These are phyloP conservation scores for Claviceps africana DNA, from an alignment of 2,329 filamentous ascomycete species.

Conservation along the genomic window DNA sequence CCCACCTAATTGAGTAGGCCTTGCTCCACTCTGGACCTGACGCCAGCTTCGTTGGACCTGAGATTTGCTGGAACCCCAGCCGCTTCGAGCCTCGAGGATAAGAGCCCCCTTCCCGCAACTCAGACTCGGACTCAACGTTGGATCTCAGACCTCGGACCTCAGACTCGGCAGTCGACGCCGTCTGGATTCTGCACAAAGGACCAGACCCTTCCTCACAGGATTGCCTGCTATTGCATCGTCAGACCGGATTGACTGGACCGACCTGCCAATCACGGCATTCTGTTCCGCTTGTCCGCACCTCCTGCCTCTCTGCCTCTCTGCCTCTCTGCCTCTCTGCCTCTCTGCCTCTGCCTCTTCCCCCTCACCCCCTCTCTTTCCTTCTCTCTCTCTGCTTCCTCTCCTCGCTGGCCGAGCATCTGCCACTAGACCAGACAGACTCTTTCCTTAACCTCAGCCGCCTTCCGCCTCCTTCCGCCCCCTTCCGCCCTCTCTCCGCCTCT, in stretches of 20 bases:
- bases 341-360: neutral
- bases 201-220: neutral
- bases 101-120: neutral
- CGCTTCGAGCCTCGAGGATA: neutral
- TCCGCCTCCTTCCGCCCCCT: too few species aligned
- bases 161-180: neutral
- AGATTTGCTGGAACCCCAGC: neutral
- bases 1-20: too few species aligned
- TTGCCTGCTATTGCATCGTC: neutral
- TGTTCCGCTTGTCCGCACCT: neutral
- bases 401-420: neutral
- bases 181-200: constrained; percentile 1
- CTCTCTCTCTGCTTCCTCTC: neutral
- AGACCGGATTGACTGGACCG: neutral
- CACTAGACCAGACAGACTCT: neutral
- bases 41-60: too few species aligned
- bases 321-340: too few species aligned
- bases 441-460: neutral
- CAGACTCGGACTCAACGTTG: too few species aligned
- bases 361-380: too few species aligned
- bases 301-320: too few species aligned
- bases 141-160: neutral
- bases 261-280: constrained; percentile 5
- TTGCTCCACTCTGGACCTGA: too few species aligned
- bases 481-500: too few species aligned